Evolutionary conservation across 768 basidiomycete genomes (phyloP), one percentile per base, ranked within the genome.

Genomic region (Tricholoma furcatifolium): DNA sequence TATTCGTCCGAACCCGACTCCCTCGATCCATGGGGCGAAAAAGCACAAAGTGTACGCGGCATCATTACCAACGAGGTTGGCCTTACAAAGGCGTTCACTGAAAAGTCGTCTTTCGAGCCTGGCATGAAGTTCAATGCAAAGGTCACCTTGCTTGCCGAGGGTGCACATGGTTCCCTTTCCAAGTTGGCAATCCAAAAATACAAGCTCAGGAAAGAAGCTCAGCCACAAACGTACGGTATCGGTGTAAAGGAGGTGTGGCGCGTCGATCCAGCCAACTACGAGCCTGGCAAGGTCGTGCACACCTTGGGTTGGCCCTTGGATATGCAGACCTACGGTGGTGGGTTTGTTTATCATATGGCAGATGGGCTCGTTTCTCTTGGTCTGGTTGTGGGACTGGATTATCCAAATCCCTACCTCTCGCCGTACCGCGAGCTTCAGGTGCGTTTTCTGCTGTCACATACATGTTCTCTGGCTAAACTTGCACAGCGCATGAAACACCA

Each of bases 191-290:
- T 91, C 51, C 75, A 77, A 18, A 79, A 82, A 60, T 96, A 94
- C 70, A 73, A 84, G 46, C 74, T 98, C 9, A 74, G 93, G 57
- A 82, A 70, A 62, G 76, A 78, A 61, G 67, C 72, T 0, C 87
- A 96, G 68, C 88, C 88, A 2, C 97, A 98, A 73, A 98, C 96
- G 3, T 98, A 98, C 61, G 97, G 88, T 0, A 84, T 99, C 51
- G 97, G 97, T 3, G 73, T 98, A 47, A 98, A 99, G 75, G 96
- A 99, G 68, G 93, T 98, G 2, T 98, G 97, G 97, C 82, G 90
- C 34, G 86, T 99, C 11, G 83, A 76, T 47, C 84, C 66, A 59
- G 79, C 64, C 39, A 68, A 73, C 49, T 80, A 93, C 66, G 68
- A 79, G 24, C 83, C 92, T 0, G 91, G 91, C 17, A 65, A 91